Percentiles rank a stretch among this genome's conserved stretches.
phyloP scores from a whole-genome alignment of 345 rosid species.

The Arabis alpina region DNA sequence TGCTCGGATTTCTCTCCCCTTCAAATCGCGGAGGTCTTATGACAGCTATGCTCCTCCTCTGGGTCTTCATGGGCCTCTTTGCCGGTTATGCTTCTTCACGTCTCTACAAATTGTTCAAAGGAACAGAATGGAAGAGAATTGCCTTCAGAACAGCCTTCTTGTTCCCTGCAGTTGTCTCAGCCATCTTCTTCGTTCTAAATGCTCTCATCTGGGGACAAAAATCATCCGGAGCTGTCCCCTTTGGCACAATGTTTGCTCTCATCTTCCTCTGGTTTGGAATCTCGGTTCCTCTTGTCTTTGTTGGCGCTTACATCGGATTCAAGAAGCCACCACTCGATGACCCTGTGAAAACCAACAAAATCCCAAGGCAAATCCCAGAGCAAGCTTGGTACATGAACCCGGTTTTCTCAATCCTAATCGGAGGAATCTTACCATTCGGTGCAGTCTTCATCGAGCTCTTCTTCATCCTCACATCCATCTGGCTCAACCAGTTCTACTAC shows the following conservation, averaged over 20 bases:
- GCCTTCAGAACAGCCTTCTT: slow-evolving; percentile 73
- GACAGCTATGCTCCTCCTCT: slow-evolving; percentile 83
- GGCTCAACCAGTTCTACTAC: slow-evolving; percentile 92
- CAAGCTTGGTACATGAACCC: slow-evolving; percentile 94
- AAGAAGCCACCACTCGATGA: slow-evolving; percentile 73
- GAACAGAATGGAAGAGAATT: slow-evolving; percentile 75
- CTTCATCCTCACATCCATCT: slow-evolving; percentile 87
- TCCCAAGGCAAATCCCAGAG: slow-evolving; percentile 82
- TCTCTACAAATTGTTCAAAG: slow-evolving; percentile 76
- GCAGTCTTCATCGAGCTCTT: slow-evolving; percentile 85
- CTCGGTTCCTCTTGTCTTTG: slow-evolving; percentile 73
- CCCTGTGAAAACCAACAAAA: slow-evolving; percentile 82
- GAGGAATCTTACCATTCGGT: slow-evolving; percentile 83
- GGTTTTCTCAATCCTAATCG: slow-evolving; percentile 67
- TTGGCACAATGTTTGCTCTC: slow-evolving; percentile 86
- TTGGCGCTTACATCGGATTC: slow-evolving; percentile 71
- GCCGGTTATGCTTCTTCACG: slow-evolving; percentile 72
- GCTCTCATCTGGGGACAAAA: slow-evolving; percentile 86
- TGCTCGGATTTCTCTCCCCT: slow-evolving; percentile 80
- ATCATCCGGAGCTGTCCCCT: slow-evolving; percentile 86
- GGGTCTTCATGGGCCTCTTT: slow-evolving; percentile 86
- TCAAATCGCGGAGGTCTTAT: slow-evolving; percentile 86
- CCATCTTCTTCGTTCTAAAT: slow-evolving; percentile 72
- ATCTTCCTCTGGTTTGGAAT: slow-evolving; percentile 82
- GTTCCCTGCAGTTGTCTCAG: slow-evolving; percentile 71